Evolutionary conservation across 345 rosid genomes (phyloP), one percentile per base, ranked within the genome.

Genomic region (Hirschfeldia incana): DNA sequence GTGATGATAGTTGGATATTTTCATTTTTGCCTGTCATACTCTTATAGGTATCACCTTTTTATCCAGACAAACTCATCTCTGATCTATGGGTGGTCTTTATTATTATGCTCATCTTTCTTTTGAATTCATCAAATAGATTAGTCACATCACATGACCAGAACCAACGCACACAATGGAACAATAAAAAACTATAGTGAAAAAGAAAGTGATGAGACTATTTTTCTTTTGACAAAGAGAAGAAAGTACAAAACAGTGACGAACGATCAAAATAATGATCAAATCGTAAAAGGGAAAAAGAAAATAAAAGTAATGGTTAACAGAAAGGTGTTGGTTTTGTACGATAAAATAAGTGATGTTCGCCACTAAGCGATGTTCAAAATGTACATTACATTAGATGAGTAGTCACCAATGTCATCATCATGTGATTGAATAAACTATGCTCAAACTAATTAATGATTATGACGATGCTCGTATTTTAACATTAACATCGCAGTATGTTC

Each of bases 341-440:
- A 72, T 72, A 55, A 78, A 71, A 71, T 71, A 65, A 59, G 65
- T 72, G 61, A 78, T 78, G 77, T 78, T 78, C 2, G 49, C 81
- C 73, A 78, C 77, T 66, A 17, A 21, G 21, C 21, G 21, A 21
- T 21, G 21, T 21, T 21, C 21, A 21, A 21, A 10, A 10, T 42
- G 49, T 42, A 42, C 49, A 42, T 42, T 42, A 42, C 49, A 42
- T 42, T 42, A 42, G 4, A 42, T 42, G 49, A 42, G 49, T 11
- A 42, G 71, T 21, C 21, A 21, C 21, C 21, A 27, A 4, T 66
- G 30, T 65, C 21, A 72, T 55, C 66, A 78, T 39, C 29, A 72
- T 30, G 66, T 65, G 72, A 55, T 13, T 36, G 32, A 53, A 64
- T 8, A 65, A 71, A 78, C 33, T 10, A 64, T 37, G 8, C 65